Evolutionary conservation across 2,329 filamentous ascomycete species (phyloP).

Genomic region (Colletotrichum nymphaeae): DNA sequence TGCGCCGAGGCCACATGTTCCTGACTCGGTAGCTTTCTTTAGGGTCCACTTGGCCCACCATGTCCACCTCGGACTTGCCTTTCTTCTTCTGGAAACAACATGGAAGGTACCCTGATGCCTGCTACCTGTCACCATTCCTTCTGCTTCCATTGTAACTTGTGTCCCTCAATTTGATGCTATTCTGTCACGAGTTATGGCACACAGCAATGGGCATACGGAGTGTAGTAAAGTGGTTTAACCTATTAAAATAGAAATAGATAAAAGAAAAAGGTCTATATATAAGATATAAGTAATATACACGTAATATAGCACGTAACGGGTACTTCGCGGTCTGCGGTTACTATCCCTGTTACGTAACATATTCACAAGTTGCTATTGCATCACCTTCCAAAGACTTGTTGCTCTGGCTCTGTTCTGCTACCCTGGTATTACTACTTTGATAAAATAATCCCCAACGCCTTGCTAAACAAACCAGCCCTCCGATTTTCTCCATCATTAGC

Average conservation of each 20-base stretch:
- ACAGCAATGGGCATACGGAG: no score
- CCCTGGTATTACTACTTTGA: background rate
- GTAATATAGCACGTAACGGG: no score
- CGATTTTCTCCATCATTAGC: background rate
- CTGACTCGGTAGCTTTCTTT: conserved; percentile 9
- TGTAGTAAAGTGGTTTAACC: no score
- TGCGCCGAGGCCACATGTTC: conserved; percentile 10
- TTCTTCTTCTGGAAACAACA: background rate
- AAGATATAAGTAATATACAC: no score
- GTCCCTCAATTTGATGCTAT: background rate
- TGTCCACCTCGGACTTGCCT: background rate
- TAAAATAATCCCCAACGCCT: background rate
- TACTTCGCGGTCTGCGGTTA: no score
- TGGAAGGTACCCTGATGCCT: background rate
- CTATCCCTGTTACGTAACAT: no score
- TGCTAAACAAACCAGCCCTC: background rate
- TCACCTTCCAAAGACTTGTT: background rate
- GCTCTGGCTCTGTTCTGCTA: background rate
- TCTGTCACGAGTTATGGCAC: no score
- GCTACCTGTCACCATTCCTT: background rate
- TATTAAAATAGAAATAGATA: no score
- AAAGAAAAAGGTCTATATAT: no score
- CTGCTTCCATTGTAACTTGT: background rate
- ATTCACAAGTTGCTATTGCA: no score
- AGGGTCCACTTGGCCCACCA: background rate